These are phyloP conservation scores for Lonicera japonica DNA, from an alignment of 129 eudicot genomes.

Conservation along the genomic window DNA sequence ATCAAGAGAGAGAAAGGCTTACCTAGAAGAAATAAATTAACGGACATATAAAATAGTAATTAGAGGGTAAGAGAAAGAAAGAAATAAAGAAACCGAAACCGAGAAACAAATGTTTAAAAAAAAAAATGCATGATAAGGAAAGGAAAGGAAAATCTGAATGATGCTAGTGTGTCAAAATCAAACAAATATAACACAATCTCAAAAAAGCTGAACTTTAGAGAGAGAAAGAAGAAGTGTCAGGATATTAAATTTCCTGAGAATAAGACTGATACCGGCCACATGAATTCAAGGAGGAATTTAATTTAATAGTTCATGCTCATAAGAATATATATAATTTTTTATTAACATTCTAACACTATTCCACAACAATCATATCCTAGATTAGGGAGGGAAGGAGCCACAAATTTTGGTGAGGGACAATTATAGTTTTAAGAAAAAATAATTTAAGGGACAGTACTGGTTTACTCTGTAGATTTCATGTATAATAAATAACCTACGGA, in stretches of 20 bases:
- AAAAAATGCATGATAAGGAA: conserved; percentile 3
- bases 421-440: too few relatives aligned
- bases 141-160: conserved; percentile 12
- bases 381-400: too few relatives aligned
- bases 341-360: too few relatives aligned
- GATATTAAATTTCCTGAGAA: conserved; percentile 27
- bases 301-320: too few relatives aligned
- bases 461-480: too few relatives aligned
- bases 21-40: conserved; percentile 6
- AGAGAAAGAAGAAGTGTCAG: conserved; percentile 1
- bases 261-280: conserved; percentile 45
- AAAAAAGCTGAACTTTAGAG: conserved; percentile 15
- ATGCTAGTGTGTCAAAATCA: conserved; percentile 25
- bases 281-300: conserved; percentile 51
- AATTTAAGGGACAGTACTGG: too few relatives aligned
- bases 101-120: too few relatives aligned
- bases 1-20: conserved; percentile 5
- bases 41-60: not conserved
- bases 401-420: too few relatives aligned
- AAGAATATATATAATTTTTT: too few relatives aligned
- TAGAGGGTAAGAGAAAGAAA: not conserved
- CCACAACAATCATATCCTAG: too few relatives aligned
- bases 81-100: not conserved
- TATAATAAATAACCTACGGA: too few relatives aligned
- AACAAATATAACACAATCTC: conserved; percentile 22